Percentiles rank a stretch among this genome's conserved stretches.
Conservation (phyloP, 345 rosid species). For the Durio zibethinus region DNA sequence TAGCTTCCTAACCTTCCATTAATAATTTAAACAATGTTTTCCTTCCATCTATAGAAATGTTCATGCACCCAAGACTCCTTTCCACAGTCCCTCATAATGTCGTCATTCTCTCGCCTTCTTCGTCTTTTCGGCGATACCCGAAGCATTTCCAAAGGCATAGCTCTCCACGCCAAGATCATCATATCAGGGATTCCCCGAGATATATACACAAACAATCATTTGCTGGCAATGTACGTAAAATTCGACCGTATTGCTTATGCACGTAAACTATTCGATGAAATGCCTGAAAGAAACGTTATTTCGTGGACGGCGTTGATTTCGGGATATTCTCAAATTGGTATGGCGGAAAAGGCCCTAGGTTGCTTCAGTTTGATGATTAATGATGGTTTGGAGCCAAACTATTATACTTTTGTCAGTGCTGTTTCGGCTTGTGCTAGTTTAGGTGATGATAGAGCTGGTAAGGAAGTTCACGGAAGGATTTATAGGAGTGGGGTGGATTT, state of each 20-base stretch:
- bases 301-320: conserved; percentile 32
- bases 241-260: conserved; percentile 22
- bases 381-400: conserved; percentile 23
- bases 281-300: conserved; percentile 26
- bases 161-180: conserved; percentile 29
- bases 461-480: conserved; percentile 27
- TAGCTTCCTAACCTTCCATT: neutral
- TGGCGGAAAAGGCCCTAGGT: conserved; percentile 11
- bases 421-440: conserved; percentile 30
- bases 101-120: conserved; percentile 22
- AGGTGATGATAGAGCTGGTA: conserved; percentile 29
- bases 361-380: conserved; percentile 20
- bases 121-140: conserved; percentile 22
- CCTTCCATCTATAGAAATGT: conserved; percentile 1
- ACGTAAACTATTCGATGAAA: conserved; percentile 21
- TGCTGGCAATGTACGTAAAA: conserved; percentile 24
- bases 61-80: neutral
- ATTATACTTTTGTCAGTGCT: conserved; percentile 23
- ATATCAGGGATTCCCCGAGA: conserved; percentile 23
- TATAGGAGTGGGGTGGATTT: conserved; percentile 28
- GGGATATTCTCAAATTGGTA: conserved; percentile 26
- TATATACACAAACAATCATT: conserved; percentile 26
- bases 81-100: conserved; percentile 5
- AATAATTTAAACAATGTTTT: neutral
- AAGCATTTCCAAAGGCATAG: conserved; percentile 23